These are phyloP conservation scores for Saccharomycopsis crataegensis DNA, from an alignment of 1,139 yeast species.

Conservation along the genomic window DNA sequence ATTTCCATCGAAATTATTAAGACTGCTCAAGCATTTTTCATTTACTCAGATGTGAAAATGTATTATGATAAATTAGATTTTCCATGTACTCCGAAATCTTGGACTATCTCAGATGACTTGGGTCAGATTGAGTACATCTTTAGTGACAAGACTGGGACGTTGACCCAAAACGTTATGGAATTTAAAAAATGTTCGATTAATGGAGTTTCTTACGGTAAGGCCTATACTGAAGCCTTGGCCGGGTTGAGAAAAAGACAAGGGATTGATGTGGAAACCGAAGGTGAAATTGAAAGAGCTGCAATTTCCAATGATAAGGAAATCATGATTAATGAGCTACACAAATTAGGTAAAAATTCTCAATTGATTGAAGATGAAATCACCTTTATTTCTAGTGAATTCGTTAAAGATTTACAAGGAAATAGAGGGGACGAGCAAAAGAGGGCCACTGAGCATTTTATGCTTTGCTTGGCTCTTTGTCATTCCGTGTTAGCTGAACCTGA, in stretches of 20 bases:
- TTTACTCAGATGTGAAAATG: slow-evolving; percentile 81
- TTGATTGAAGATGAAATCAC: slow-evolving; percentile 62
- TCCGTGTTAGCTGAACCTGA: slow-evolving; percentile 77
- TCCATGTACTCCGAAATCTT: slow-evolving; percentile 93
- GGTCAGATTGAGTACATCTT: slow-evolving; percentile 96
- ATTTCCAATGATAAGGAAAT: slow-evolving; percentile 55
- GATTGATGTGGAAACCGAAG: slow-evolving; percentile 64
- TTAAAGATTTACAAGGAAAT: slow-evolving; percentile 43
- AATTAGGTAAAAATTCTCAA: slow-evolving; percentile 47
- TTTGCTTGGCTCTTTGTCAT: slow-evolving; percentile 85
- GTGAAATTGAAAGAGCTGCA: slow-evolving; percentile 50
- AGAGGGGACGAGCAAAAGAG: slow-evolving; percentile 50
- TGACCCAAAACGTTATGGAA: slow-evolving; percentile 96
- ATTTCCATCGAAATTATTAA: slow-evolving; percentile 93
- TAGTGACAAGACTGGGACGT: slow-evolving; percentile 94
- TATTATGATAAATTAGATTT: slow-evolving; percentile 79
- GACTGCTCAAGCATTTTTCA: slow-evolving; percentile 89
- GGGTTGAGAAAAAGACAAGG: slow-evolving; percentile 90
- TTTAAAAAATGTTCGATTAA: slow-evolving; percentile 86
- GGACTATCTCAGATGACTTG: slow-evolving; percentile 95
- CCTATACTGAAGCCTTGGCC: slow-evolving; percentile 92
- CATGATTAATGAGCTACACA: slow-evolving; percentile 54
- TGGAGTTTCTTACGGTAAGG: slow-evolving; percentile 86
- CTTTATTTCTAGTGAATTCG: slow-evolving; percentile 67
- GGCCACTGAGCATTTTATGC: slow-evolving; percentile 73